Conservation (phyloP, 345 rosid species). For the Xanthoceras sorbifolium region DNA sequence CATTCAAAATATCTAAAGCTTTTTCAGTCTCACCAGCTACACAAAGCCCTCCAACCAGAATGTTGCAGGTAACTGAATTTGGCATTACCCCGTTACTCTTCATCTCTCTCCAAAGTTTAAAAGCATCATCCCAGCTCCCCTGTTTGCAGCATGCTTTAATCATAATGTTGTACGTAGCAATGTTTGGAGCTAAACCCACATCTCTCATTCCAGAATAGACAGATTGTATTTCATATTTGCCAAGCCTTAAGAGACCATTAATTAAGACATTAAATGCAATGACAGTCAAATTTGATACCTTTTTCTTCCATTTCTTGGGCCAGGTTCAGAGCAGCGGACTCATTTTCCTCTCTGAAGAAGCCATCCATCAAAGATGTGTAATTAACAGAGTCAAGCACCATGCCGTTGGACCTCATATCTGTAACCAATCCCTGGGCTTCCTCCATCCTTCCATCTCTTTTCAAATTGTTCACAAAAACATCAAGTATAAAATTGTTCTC, state of each 20-base stretch:
- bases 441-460: conserved; percentile 57
- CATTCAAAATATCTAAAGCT: conserved; percentile 55
- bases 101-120: conserved; percentile 74
- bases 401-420: conserved; percentile 56
- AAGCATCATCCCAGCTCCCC: conserved; percentile 53
- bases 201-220: conserved; percentile 60
- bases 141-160: conserved; percentile 62
- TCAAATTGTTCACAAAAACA: conserved; percentile 63
- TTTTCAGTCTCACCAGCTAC: conserved; percentile 50
- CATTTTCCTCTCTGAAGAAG: conserved; percentile 73
- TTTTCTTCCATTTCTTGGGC: conserved; percentile 74
- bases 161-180: conserved; percentile 72
- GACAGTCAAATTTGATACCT: conserved; percentile 62
- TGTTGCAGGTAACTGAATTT: conserved; percentile 64
- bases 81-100: conserved; percentile 52
- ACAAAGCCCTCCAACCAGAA: conserved; percentile 53
- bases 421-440: conserved; percentile 51
- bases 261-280: conserved; percentile 77
- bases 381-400: conserved; percentile 66
- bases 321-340: conserved; percentile 62
- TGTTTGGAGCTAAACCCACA: conserved; percentile 70
- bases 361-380: conserved; percentile 92
- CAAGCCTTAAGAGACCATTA: conserved; percentile 64
- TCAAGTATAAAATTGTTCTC: conserved; percentile 63
- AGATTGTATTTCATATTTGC: conserved; percentile 56